Percentiles rank a stretch among this genome's conserved stretches.
Conservation (phyloP, 768 basidiomycete genomes). For the Russula earlei region DNA sequence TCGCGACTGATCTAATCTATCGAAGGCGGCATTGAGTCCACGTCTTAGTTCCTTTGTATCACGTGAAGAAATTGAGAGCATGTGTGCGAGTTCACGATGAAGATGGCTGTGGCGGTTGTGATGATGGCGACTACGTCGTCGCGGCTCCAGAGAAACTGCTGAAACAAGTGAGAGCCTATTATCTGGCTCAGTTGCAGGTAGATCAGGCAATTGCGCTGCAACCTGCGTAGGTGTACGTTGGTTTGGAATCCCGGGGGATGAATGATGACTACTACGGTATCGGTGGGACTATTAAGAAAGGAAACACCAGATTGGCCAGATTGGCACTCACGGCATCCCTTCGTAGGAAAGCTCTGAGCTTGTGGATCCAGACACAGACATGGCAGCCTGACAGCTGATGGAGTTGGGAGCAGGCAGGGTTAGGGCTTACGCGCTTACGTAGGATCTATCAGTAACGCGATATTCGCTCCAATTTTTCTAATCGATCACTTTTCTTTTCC, state of each 20-base stretch:
- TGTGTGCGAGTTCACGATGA: conserved; percentile 18
- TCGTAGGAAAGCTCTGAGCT: conserved; percentile 9
- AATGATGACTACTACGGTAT: conserved; percentile 1
- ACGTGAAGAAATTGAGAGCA: conserved; percentile 16
- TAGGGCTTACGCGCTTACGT: no score
- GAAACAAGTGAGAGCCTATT: conserved; percentile 15
- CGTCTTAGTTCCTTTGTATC: conserved; percentile 24
- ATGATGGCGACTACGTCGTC: conserved; percentile 16
- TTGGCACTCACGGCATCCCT: conserved; percentile 5
- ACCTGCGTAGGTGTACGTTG: neutral
- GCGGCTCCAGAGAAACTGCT: conserved; percentile 14
- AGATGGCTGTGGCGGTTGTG: conserved; percentile 9
- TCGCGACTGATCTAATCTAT: conserved; percentile 33
- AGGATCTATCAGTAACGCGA: no score
- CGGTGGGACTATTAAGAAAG: conserved; percentile 6
- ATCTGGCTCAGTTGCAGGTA: conserved; percentile 6
- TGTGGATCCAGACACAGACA: neutral
- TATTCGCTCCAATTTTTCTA: no score
- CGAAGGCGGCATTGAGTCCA: conserved; percentile 24
- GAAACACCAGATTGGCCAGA: neutral
- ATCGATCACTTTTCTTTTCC: conserved; percentile 5
- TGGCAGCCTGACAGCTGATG: no score
- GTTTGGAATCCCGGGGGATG: neutral
- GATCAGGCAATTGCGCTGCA: neutral
- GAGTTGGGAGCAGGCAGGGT: conserved; percentile 3